Evolutionary conservation across 768 basidiomycete genomes (phyloP).

Genomic region (Leccinum boreale): DNA sequence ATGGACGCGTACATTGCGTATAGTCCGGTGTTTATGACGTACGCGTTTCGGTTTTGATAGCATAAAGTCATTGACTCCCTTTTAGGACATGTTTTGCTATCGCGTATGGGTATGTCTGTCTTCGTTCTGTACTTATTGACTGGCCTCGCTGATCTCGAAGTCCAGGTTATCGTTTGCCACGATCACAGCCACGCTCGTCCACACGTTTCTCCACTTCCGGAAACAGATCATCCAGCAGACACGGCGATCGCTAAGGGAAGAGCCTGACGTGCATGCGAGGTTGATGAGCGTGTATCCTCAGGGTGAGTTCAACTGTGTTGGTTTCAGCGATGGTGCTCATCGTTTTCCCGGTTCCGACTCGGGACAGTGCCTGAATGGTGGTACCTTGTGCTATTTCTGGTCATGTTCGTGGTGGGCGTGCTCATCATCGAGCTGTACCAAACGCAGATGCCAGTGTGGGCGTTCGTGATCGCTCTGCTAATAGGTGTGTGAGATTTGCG

Average conservation of each 20-base stretch:
- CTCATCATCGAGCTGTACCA: conserved; percentile 73
- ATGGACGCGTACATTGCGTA: conserved; percentile 50
- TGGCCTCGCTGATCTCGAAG: conserved; percentile 37
- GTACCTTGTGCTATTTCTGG: conserved; percentile 66
- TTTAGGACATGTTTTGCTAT: conserved; percentile 27
- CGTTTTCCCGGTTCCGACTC: background rate
- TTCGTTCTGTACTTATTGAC: background rate
- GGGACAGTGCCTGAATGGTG: conserved; percentile 78
- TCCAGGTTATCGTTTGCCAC: conserved; percentile 77
- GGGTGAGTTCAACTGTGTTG: conserved; percentile 12
- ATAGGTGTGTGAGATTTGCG: conserved; percentile 29
- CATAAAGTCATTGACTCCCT: background rate
- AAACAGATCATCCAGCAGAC: conserved; percentile 75
- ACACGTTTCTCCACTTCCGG: conserved; percentile 59
- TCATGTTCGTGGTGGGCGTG: conserved; percentile 69
- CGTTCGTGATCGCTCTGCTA: conserved; percentile 66
- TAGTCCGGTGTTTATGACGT: conserved; percentile 58
- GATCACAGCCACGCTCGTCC: conserved; percentile 45
- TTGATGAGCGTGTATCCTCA: conserved; percentile 72
- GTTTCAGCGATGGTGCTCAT: background rate
- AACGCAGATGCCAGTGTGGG: conserved; percentile 65
- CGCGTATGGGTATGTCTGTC: conserved; percentile 28
- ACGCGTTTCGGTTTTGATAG: conserved; percentile 6
- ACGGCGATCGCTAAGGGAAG: conserved; percentile 67
- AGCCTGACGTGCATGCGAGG: conserved; percentile 81